Percentiles rank a stretch among this genome's conserved stretches.
Conservation (phyloP, 2,329 filamentous ascomycete genomes). For the Verticillium nubilum region DNA sequence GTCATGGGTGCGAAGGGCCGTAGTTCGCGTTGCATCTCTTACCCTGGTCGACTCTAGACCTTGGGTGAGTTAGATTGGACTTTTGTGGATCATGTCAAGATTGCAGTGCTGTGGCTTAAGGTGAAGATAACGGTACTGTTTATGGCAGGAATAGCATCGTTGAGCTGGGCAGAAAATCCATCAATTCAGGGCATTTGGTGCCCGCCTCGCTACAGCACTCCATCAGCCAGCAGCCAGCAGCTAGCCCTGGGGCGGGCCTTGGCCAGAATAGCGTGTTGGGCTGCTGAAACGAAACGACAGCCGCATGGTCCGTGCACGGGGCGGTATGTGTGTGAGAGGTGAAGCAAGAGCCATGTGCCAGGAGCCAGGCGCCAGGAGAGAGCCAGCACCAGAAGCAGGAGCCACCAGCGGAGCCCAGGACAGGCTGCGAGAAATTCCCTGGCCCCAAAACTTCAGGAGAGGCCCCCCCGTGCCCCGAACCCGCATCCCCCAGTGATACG, state of each 20-base stretch:
- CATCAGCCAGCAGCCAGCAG: neutral
- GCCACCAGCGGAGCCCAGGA: neutral
- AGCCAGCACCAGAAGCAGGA: neutral
- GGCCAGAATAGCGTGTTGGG: neutral
- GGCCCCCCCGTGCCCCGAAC: neutral
- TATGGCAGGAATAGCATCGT: too few relatives aligned
- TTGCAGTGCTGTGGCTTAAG: too few relatives aligned
- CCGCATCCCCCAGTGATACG: neutral
- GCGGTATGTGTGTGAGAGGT: neutral
- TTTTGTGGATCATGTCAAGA: too few relatives aligned
- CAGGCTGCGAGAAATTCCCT: conserved; percentile 4
- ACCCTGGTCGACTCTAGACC: too few relatives aligned
- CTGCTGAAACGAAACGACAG: neutral
- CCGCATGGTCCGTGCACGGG: neutral
- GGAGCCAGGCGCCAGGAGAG: neutral
- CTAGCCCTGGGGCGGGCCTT: too few relatives aligned
- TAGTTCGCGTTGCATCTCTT: too few relatives aligned
- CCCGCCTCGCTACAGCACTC: neutral
- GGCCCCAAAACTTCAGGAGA: conserved; percentile 3
- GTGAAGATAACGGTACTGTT: too few relatives aligned
- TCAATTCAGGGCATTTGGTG: too few relatives aligned
- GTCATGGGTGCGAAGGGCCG: too few relatives aligned
- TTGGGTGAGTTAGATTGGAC: too few relatives aligned
- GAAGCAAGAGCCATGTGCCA: neutral
- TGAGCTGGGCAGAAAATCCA: too few relatives aligned